Base-by-base conservation (phyloP, 2,329 filamentous ascomycete genomes). In the Periglandula ipomoeae region DNA sequence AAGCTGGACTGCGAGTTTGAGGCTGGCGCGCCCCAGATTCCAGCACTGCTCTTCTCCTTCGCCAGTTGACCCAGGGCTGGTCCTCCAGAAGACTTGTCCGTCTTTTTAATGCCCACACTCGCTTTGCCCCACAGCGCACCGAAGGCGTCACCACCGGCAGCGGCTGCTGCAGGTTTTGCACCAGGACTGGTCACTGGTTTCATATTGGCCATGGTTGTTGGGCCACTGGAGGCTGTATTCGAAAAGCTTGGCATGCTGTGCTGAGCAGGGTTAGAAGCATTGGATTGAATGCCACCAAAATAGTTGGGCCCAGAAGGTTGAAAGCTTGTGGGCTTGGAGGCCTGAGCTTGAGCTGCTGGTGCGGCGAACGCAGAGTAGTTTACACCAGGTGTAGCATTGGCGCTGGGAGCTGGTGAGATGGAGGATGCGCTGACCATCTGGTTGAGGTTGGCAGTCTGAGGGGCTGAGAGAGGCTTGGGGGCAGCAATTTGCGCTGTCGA, bases 41-140 rank as follows among this genome's bases (percentile, higher is more conserved):
- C 89, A 15, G 90, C 89, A 58, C 84, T 89, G 50, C 89, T 93
- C 76, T 97, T 96, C 69, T 96, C 89, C 74, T 96, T 96, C n/a
- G 90, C 91, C 67, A 98, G 81, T 65, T 95, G 90, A 26, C 89
- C 90, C 70, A 98, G 78, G 48, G 90, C 90, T 46, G 89, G 84
- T 0, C 85, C 85, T 47, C 75, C 71, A 9, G 71, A 73, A 11
- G 76, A 73, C 2, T 82, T 77, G 52, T 69, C 74, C 1, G 76
- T 69, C 70, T 93, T 94, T 73, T 89, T 89, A 55, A 89, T 78
- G 42, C 84, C 82, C 10, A 77, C 77, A 54, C 82, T 88, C 24
- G 83, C 84, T 55, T 80, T 82, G 51, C 84, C 84, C 81, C 94
- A 94, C 30, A 98, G 75, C 19, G 84, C 86, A 13, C 89, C 90